These are phyloP conservation scores for Coprinellus aureogranulatus DNA, from an alignment of 768 basidiomycete genomes.

Conservation along the genomic window DNA sequence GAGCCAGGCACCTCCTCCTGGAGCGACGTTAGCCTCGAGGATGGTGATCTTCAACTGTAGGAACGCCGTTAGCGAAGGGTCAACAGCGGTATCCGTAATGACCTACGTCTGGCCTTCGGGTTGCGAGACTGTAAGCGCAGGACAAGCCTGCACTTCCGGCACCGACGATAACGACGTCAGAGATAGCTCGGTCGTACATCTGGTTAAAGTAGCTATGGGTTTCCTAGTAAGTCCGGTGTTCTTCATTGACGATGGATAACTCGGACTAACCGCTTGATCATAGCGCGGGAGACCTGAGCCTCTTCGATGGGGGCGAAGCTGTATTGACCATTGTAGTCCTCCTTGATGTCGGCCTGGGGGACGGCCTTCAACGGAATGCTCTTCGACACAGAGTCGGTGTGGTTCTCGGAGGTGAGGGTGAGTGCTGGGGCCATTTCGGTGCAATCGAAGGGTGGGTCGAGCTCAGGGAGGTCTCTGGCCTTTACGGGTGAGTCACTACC, in stretches of 20 bases:
- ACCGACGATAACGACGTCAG: conserved; percentile 76
- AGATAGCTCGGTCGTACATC: conserved; percentile 73
- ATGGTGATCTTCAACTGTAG: conserved; percentile 50
- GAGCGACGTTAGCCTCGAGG: conserved; percentile 77
- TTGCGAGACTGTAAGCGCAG: conserved; percentile 72
- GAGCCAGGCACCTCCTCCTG: conserved; percentile 76
- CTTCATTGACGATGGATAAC: background rate
- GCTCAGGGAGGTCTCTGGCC: background rate
- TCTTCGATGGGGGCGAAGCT: conserved; percentile 73
- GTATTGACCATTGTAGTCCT: conserved; percentile 64
- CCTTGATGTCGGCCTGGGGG: conserved; percentile 37
- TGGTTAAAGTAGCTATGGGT: conserved; percentile 72
- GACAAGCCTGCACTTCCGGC: conserved; percentile 69
- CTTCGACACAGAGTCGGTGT: background rate
- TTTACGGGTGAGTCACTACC: background rate
- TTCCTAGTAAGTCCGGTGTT: background rate
- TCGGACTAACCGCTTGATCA: conserved; percentile 61
- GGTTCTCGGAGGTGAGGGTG: conserved; percentile 7
- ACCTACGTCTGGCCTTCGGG: conserved; percentile 59
- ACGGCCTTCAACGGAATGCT: conserved; percentile 8
- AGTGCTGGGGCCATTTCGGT: conserved; percentile 25
- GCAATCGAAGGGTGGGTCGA: background rate
- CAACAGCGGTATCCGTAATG: background rate
- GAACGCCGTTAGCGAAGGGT: background rate
- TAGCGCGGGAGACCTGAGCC: conserved; percentile 71